phyloP scores from a whole-genome alignment of 2,329 filamentous ascomycete species.

The Cytospora piceicola region DNA sequence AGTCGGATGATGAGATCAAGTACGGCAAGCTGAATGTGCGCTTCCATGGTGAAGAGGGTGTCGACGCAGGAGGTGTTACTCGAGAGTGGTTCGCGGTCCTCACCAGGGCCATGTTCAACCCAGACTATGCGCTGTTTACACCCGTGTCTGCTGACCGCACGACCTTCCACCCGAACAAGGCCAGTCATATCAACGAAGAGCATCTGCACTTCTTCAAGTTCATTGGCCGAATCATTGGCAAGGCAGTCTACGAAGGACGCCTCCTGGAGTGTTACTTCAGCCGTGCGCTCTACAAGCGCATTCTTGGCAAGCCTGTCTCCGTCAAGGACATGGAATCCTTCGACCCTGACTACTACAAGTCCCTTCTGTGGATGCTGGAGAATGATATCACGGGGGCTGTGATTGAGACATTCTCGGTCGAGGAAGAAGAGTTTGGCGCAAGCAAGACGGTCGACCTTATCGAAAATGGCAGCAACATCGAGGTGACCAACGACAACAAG shows the following conservation, averaged over 20 bases:
- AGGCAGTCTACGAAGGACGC: conserved; percentile 93
- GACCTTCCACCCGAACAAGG: conserved; percentile 96
- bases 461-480: conserved; percentile 84
- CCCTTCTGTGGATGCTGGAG: conserved; percentile 95
- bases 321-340: conserved; percentile 99
- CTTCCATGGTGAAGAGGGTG: conserved; percentile 96
- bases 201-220: conserved; percentile 99
- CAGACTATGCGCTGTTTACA: conserved; percentile 94
- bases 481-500: conserved; percentile 98
- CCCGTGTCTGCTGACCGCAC: conserved; percentile 96
- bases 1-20: conserved; percentile 95
- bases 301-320: conserved; percentile 90
- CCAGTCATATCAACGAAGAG: conserved; percentile 92
- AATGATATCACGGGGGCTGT: conserved; percentile 99
- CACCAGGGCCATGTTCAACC: conserved; percentile 97
- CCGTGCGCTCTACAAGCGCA: conserved; percentile 96
- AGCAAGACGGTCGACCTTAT: conserved; percentile 85
- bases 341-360: conserved; percentile 98
- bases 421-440: conserved; percentile 92
- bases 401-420: conserved; percentile 92
- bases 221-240: conserved; percentile 96
- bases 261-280: conserved; percentile 99
- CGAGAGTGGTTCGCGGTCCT: conserved; percentile 99
- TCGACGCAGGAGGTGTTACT: conserved; percentile 95
- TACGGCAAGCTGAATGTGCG: conserved; percentile 97